phyloP scores from a whole-genome alignment of 108 stramenopile genomes.

The Epithemia pelagica region DNA sequence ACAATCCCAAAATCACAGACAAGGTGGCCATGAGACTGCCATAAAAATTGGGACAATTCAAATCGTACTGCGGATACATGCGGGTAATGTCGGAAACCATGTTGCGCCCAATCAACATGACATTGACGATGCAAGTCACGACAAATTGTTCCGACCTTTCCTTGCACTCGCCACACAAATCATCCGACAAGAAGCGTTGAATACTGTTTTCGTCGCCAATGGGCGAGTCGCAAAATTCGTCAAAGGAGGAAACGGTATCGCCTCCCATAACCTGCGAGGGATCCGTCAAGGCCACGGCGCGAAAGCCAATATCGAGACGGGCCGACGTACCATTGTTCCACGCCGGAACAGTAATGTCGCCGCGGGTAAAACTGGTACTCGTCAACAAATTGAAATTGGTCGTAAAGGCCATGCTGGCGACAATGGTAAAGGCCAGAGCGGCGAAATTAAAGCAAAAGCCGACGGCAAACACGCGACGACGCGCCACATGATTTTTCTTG shows the following conservation, averaged over 20 bases:
- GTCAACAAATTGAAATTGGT: neutral
- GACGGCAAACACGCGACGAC: neutral
- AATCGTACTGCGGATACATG: too few species aligned
- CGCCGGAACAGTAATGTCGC: neutral
- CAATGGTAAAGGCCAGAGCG: neutral
- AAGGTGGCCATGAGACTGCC: constrained; percentile 1
- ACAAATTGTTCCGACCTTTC: neutral
- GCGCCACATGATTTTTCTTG: too few species aligned
- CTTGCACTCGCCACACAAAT: neutral
- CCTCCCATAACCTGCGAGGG: neutral
- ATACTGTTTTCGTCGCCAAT: neutral
- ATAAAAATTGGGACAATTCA: neutral
- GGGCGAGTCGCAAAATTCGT: neutral
- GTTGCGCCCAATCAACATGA: neutral
- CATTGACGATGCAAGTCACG: neutral
- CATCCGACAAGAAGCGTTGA: too few species aligned
- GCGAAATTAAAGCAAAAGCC: neutral
- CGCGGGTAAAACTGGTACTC: neutral
- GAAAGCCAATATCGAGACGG: neutral
- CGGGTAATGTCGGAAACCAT: neutral
- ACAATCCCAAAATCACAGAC: neutral
- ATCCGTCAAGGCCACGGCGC: neutral
- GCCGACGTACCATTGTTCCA: neutral
- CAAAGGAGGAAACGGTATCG: neutral
- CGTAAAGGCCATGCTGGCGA: neutral